Conservation (phyloP, 768 basidiomycete genomes). For the Pholiota conissans region DNA sequence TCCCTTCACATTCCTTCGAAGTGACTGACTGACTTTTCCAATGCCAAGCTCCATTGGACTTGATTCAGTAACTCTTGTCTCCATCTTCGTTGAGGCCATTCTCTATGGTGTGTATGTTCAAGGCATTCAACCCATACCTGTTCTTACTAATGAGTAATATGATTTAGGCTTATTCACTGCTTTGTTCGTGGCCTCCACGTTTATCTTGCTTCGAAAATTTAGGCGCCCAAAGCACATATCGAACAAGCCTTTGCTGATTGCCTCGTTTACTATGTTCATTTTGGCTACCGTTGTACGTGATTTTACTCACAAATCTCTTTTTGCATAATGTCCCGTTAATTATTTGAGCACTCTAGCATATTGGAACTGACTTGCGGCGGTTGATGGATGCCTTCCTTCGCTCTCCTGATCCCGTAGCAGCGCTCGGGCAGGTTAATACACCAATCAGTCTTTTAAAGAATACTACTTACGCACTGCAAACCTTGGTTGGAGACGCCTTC, state of each 20-base stretch:
- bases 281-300: slow-evolving; percentile 9
- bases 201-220: slow-evolving; percentile 6
- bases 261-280: slow-evolving; percentile 12
- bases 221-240: neutral
- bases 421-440: slow-evolving; percentile 3
- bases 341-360: no score
- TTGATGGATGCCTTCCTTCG: slow-evolving; percentile 10
- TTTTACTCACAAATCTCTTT: no score
- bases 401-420: neutral
- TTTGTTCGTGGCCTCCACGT: slow-evolving; percentile 10
- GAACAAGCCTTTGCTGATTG: slow-evolving; percentile 9
- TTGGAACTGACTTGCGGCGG: slow-evolving; percentile 7
- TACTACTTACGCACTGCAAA: slow-evolving; percentile 8
- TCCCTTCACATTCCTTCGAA: no score
- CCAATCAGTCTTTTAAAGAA: slow-evolving; percentile 7
- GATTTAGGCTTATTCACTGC: slow-evolving; percentile 7
- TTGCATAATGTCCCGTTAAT: no score
- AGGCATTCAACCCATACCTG: no score
- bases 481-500: slow-evolving; percentile 12
- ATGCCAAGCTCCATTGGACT: slow-evolving; percentile 5
- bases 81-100: slow-evolving; percentile 11
- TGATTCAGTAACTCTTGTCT: slow-evolving; percentile 11
- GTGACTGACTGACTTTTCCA: no score
- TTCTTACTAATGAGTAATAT: neutral
- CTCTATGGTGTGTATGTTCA: slow-evolving; percentile 10